Evolutionary conservation across 345 rosid genomes (phyloP).

Genomic region (Aquilaria yunnanensis): DNA sequence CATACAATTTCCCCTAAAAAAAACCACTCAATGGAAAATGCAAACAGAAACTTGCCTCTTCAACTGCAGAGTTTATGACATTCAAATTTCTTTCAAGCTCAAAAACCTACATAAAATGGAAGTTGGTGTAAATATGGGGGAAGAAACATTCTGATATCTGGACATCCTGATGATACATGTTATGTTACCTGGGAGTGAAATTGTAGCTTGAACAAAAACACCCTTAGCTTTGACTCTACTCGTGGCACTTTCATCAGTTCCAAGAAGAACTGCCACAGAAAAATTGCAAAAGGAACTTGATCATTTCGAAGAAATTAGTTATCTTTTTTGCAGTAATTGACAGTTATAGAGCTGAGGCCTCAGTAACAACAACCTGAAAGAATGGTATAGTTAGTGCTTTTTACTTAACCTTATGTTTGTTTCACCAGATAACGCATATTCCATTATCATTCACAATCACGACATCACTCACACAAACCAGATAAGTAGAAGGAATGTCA

Average conservation of each 20-base stretch:
- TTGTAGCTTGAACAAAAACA: slow-evolving; percentile 61
- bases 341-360: too few species aligned
- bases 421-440: too few species aligned
- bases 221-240: slow-evolving; percentile 68
- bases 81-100: slow-evolving; percentile 57
- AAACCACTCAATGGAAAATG: neutral
- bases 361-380: too few species aligned
- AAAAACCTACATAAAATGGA: slow-evolving; percentile 33
- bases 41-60: slow-evolving; percentile 46
- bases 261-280: slow-evolving; percentile 47
- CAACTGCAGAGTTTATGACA: slow-evolving; percentile 49
- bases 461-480: slow-evolving; percentile 13
- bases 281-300: too few species aligned
- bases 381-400: too few species aligned
- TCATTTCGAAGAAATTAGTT: neutral
- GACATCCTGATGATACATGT: slow-evolving; percentile 4
- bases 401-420: too few species aligned
- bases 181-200: slow-evolving; percentile 55
- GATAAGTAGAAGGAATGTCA: too few species aligned
- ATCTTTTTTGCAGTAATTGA: too few species aligned
- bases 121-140: slow-evolving; percentile 2
- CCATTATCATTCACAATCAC: neutral
- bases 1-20: too few species aligned
- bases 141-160: slow-evolving; percentile 1
- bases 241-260: slow-evolving; percentile 78